A percentile compares a stretch with the other conserved stretches of the same genome.
Evolutionary conservation across 139 green algal genomes (phyloP).

Genomic region (Picochlorum sp.): DNA sequence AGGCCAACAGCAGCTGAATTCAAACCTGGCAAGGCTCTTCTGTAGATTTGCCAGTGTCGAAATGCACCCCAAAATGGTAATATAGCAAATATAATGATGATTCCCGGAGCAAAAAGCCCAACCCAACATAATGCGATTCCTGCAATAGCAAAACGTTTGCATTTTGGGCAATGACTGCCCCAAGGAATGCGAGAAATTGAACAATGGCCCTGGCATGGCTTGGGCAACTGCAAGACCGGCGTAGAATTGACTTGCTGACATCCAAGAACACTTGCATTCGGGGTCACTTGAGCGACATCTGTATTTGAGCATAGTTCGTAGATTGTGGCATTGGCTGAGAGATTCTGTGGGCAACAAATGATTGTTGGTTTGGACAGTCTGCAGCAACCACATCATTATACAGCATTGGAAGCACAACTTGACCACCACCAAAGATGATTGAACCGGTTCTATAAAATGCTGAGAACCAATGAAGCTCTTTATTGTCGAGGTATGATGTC

Average conservation of each 20-base stretch:
- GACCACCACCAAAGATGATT: constrained; percentile 90
- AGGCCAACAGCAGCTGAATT: constrained; percentile 82
- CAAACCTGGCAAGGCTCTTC: constrained; percentile 57
- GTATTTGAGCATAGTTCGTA: background rate
- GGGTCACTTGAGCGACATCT: background rate
- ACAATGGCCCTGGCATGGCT: constrained; percentile 83
- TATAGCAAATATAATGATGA: constrained; percentile 87
- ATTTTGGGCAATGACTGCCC: constrained; percentile 67
- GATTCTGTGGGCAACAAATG: constrained; percentile 10
- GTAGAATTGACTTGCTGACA: constrained; percentile 79
- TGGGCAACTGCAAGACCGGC: constrained; percentile 51
- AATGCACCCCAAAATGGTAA: constrained; percentile 85
- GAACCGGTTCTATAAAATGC: constrained; percentile 80
- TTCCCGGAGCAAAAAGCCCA: constrained; percentile 80
- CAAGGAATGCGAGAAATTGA: constrained; percentile 96
- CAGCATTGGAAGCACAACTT: constrained; percentile 89
- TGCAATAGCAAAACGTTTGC: constrained; percentile 41
- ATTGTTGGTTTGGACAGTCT: constrained; percentile 11
- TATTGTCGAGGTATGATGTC: constrained; percentile 37
- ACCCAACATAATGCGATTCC: constrained; percentile 72
- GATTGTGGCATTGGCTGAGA: constrained; percentile 2
- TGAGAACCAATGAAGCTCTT: constrained; percentile 69
- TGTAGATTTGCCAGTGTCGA: constrained; percentile 48
- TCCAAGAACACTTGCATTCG: constrained; percentile 44
- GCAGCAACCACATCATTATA: constrained; percentile 60